A percentile compares a stretch with the other conserved stretches of the same genome.
Evolutionary conservation across 2,329 filamentous ascomycete species (phyloP).

Genomic region (Fusarium udum): DNA sequence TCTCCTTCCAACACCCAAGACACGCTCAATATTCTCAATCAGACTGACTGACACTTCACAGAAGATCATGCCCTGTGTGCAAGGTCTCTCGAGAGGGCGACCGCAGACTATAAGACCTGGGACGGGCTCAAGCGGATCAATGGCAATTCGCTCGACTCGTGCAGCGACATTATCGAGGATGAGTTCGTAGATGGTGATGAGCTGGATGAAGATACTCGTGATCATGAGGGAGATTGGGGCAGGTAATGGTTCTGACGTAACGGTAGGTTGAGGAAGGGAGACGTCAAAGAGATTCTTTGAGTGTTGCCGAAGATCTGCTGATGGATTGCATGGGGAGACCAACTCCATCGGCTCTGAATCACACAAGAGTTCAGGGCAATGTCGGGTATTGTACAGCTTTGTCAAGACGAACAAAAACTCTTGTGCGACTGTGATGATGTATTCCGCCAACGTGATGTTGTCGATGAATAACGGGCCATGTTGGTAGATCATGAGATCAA

Average conservation of each 20-base stretch:
- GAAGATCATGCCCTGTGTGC: not conserved
- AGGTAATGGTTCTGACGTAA: not conserved
- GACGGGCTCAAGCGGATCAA: not conserved
- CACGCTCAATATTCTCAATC: not conserved
- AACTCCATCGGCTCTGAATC: not conserved
- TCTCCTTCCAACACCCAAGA: fast-evolving
- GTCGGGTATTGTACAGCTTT: fast-evolving
- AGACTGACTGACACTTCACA: not conserved
- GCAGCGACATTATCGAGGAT: not conserved
- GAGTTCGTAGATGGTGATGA: not conserved
- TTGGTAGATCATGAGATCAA: not conserved
- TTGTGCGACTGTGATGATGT: not conserved
- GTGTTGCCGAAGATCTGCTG: not conserved
- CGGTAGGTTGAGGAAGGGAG: not conserved
- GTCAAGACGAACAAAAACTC: not conserved
- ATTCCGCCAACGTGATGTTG: not conserved
- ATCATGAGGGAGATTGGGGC: not conserved
- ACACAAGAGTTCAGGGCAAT: fast-evolving
- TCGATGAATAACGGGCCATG: not conserved
- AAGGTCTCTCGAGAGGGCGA: fast-evolving
- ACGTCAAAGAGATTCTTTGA: fast-evolving
- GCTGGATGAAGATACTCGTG: not conserved
- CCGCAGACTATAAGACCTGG: not conserved
- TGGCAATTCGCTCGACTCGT: not conserved
- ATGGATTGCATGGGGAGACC: fast-evolving